phyloP scores from a whole-genome alignment of 345 rosid species.

The Pelargonium nanum region DNA sequence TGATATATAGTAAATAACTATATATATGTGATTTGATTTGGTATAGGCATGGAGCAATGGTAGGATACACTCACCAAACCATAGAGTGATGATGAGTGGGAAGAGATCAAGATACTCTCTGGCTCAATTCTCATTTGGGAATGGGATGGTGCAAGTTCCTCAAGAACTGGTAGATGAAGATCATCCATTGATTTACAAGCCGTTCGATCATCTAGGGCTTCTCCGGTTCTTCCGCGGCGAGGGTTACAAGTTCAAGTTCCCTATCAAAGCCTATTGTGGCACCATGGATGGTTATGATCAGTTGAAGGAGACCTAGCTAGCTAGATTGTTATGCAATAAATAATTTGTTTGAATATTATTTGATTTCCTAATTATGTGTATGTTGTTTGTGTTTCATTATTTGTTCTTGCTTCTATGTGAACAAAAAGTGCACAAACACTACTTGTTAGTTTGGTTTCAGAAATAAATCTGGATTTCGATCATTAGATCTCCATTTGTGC shows the following conservation, averaged over 20 bases:
- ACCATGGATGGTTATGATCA: too few relatives aligned
- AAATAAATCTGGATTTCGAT: too few relatives aligned
- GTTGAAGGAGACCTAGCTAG: too few relatives aligned
- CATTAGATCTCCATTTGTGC: too few relatives aligned
- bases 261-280: conserved; percentile 43
- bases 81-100: conserved; percentile 43
- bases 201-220: conserved; percentile 41
- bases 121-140: conserved; percentile 44
- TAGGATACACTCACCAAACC: conserved; percentile 40
- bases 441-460: too few relatives aligned
- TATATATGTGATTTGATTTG: neutral
- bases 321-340: too few relatives aligned
- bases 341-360: too few relatives aligned
- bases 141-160: conserved; percentile 29
- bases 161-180: conserved; percentile 51
- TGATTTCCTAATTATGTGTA: too few relatives aligned
- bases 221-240: conserved; percentile 36
- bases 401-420: too few relatives aligned
- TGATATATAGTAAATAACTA: neutral
- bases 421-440: too few relatives aligned
- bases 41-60: conserved; percentile 80
- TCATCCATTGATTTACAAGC: conserved; percentile 47
- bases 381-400: too few relatives aligned
- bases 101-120: conserved; percentile 43
- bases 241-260: conserved; percentile 33